Conservation (phyloP, 331 rosid genomes). For the Quercus tomentella region DNA sequence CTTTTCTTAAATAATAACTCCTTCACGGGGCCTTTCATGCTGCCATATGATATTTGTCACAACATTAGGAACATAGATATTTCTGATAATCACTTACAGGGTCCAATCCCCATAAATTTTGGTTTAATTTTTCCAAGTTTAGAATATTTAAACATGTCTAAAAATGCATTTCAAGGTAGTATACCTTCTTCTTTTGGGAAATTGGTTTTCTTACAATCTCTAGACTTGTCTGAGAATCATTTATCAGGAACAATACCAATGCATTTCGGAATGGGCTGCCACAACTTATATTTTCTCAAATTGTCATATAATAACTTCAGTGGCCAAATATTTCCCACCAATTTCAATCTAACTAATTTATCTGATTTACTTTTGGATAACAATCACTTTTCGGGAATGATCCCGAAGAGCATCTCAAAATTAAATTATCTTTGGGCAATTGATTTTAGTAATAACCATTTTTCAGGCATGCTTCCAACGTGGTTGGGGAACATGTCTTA, state of each 20-base stretch:
- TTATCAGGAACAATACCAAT: neutral
- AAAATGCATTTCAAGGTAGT: neutral
- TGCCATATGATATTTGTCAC: neutral
- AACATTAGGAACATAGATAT: neutral
- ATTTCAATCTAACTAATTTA: no score
- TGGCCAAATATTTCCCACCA: no score
- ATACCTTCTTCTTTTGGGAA: slow-evolving; percentile 12
- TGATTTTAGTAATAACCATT: no score
- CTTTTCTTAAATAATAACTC: neutral
- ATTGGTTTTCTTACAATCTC: neutral
- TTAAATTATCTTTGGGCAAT: no score
- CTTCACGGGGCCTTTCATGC: neutral
- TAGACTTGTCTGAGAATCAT: neutral
- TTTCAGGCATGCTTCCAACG: no score
- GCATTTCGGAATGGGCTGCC: neutral
- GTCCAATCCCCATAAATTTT: neutral
- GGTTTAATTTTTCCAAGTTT: neutral
- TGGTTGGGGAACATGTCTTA: no score
- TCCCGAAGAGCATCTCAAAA: no score
- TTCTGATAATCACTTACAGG: neutral
- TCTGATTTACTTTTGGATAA: no score
- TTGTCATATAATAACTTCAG: no score
- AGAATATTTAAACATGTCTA: slow-evolving; percentile 5
- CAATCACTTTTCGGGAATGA: no score
- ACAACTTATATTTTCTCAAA: neutral